phyloP scores from a whole-genome alignment of 1,284 basidiomycete species.

The Cutaneotrichosporon dermatis region DNA sequence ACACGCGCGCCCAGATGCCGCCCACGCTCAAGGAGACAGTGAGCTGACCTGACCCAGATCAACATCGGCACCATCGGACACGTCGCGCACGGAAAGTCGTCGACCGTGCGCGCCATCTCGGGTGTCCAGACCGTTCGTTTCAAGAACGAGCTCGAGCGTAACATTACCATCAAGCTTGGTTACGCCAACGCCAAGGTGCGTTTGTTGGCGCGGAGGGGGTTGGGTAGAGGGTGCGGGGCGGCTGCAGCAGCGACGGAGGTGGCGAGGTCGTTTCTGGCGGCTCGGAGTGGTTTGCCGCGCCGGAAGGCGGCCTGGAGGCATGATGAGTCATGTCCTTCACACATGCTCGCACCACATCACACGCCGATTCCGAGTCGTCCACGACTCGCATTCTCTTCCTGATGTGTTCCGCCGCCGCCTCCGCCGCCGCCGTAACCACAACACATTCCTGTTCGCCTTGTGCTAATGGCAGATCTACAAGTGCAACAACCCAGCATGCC shows the following conservation, averaged over 20 bases:
- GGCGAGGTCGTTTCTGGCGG: background rate
- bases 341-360: too few species aligned
- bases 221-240: background rate
- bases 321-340: background rate
- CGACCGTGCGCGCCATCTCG: conserved; percentile 97
- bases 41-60: conserved; percentile 30
- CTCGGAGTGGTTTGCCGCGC: too few species aligned
- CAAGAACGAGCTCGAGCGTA: conserved; percentile 96
- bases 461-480: conserved; percentile 75
- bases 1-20: too few species aligned
- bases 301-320: background rate
- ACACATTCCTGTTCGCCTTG: too few species aligned
- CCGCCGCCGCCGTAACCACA: too few species aligned
- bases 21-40: too few species aligned
- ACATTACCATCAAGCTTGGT: conserved; percentile 98
- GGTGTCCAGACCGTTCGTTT: conserved; percentile 98
- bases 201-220: conserved; percentile 7
- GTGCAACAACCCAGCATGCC: conserved; percentile 89
- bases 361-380: too few species aligned
- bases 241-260: background rate
- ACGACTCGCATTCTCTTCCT: too few species aligned
- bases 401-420: too few species aligned
- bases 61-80: conserved; percentile 80
- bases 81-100: conserved; percentile 98
- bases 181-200: conserved; percentile 96